Evolutionary conservation across 148 eudicot species (phyloP).

Genomic region (Rhododendron mucronatum): DNA sequence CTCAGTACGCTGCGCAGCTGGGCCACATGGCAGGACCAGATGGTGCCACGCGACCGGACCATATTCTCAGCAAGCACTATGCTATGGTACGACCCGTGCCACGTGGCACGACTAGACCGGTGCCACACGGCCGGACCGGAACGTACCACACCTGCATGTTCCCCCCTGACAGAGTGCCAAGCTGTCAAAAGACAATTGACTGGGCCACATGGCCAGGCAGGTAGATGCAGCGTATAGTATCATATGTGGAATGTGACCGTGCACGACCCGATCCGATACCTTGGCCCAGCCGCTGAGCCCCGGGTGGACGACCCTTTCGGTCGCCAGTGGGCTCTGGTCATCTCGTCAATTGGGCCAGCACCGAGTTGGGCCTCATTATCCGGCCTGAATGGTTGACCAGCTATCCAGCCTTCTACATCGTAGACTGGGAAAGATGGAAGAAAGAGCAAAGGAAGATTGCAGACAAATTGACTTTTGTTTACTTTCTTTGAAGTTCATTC

Average conservation of each 20-base stretch:
- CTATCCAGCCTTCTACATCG: neutral
- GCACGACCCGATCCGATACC: neutral
- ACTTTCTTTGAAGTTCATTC: neutral
- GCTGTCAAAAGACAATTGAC: neutral
- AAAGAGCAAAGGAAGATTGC: neutral
- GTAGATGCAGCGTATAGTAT: neutral
- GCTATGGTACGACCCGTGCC: neutral
- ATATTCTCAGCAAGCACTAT: too few relatives aligned
- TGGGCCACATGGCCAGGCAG: neutral
- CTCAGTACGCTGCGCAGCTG: too few relatives aligned
- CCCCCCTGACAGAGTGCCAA: neutral
- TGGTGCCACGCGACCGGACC: too few relatives aligned
- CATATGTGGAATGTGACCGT: neutral
- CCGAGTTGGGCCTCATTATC: neutral
- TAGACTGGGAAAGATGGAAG: neutral
- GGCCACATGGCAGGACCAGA: too few relatives aligned
- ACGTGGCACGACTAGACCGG: neutral
- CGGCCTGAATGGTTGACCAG: neutral
- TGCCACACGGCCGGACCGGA: neutral
- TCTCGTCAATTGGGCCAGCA: neutral
- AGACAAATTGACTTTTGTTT: neutral
- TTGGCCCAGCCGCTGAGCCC: neutral
- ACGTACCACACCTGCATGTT: neutral
- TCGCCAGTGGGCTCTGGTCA: neutral
- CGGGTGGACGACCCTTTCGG: neutral